These are phyloP conservation scores for Elongisporangium undulatum DNA, from an alignment of 352 stramenopile genomes.

Conservation along the genomic window DNA sequence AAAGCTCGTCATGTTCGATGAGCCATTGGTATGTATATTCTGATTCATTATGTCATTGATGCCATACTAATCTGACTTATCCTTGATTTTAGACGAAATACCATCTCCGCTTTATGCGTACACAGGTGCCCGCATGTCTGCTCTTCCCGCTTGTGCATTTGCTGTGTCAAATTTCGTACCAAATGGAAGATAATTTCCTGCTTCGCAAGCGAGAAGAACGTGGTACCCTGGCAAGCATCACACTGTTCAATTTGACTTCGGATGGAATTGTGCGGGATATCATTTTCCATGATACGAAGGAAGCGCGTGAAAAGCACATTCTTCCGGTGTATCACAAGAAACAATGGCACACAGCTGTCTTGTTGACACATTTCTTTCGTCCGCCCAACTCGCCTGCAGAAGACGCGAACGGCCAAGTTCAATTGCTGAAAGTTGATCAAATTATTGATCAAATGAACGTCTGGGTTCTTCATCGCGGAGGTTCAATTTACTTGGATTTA, in stretches of 20 bases:
- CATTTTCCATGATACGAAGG: conserved; percentile 86
- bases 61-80: conserved; percentile 7
- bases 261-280: conserved; percentile 83
- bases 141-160: conserved; percentile 85
- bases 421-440: conserved; percentile 82
- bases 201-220: conserved; percentile 79
- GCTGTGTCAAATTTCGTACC: conserved; percentile 86
- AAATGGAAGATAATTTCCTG: conserved; percentile 83
- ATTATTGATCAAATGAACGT: conserved; percentile 88
- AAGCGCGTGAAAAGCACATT: conserved; percentile 81
- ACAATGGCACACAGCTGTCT: conserved; percentile 78
- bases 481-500: conserved; percentile 83
- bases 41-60: conserved; percentile 3
- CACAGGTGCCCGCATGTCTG: conserved; percentile 68
- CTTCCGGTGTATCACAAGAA: conserved; percentile 84
- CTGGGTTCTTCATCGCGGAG: conserved; percentile 78
- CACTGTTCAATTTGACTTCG: conserved; percentile 85
- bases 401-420: conserved; percentile 65
- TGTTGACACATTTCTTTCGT: conserved; percentile 83
- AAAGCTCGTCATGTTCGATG: conserved; percentile 81
- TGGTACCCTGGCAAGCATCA: conserved; percentile 66
- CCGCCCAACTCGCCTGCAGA: conserved; percentile 69
- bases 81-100: conserved; percentile 70
- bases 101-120: conserved; percentile 74
- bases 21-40: conserved; percentile 64